Conservation (phyloP, 306 rosid genomes). For the Quillaja saponaria region DNA sequence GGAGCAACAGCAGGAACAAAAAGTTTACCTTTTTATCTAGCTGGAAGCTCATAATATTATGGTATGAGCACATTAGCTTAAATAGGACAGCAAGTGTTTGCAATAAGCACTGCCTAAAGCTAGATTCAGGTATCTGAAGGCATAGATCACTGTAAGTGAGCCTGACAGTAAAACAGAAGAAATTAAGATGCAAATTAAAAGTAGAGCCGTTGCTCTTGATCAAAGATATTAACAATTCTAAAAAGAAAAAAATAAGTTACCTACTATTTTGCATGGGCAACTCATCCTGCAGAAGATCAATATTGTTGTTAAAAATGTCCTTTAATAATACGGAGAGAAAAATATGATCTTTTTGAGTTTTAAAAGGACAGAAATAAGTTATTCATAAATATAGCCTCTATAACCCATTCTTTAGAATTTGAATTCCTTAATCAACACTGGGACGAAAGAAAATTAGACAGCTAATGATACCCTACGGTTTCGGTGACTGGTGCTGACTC, state of each 20-base stretch:
- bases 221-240: constrained; percentile 28
- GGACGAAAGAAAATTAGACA: too few relatives aligned
- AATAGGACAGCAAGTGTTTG: constrained; percentile 77
- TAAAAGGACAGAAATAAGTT: not conserved
- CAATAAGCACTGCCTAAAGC: constrained; percentile 84
- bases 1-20: constrained; percentile 23
- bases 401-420: too few relatives aligned
- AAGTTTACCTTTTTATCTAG: constrained; percentile 65
- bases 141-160: constrained; percentile 97
- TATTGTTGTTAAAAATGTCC: constrained; percentile 28
- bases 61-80: constrained; percentile 83
- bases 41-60: constrained; percentile 88
- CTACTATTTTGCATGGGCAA: constrained; percentile 67
- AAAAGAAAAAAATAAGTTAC: constrained; percentile 44
- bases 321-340: constrained; percentile 10
- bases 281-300: constrained; percentile 65
- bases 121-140: constrained; percentile 83
- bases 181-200: constrained; percentile 35
- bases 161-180: constrained; percentile 52
- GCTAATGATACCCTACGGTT: too few relatives aligned
- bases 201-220: constrained; percentile 13
- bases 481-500: too few relatives aligned
- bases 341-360: not conserved
- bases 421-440: too few relatives aligned
- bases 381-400: too few relatives aligned